Evolutionary conservation across 2,329 filamentous ascomycete species (phyloP), one percentile per base, ranked within the genome.

Genomic region (Scedosporium boydii): DNA sequence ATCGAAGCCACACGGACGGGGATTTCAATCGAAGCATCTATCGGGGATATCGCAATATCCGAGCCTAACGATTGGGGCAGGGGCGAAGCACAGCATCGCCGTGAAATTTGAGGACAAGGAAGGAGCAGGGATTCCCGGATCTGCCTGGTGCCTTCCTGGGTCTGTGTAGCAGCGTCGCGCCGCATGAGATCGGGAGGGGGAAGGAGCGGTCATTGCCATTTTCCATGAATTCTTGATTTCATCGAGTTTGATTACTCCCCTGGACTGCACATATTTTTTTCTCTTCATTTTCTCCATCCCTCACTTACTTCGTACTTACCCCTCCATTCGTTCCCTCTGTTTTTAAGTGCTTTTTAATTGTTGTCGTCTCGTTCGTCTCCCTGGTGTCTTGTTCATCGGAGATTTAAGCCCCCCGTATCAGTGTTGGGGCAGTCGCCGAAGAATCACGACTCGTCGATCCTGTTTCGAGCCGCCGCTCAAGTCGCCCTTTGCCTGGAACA

Each of bases 41-140:
- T 23, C 51, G 51, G 51, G 23, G 51, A 23, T 58, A 41, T 58
- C 55, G 14, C 27, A n/a, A 27, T 58, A 41, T 58, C 27, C 34
- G 55, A 18, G 1, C n/a, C 27, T 3, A 27, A 41, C n/a, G 7
- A 58, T 27, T 48, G 58, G 58, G 58, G 58, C 58, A 60, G 58
- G 58, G 23, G 42, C 58, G 41, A 51, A 14, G 23, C 58, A 34
- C 41, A n/a, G 12, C 7, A 34, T 26, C 42, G 23, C 27, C 21
- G 41, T n/a, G 42, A 60, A 29, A 60, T 60, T 60, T 41, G 42
- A 60, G 58, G 58, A 42, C 21, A 44, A n/a, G 58, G 58, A 60
- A 60, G 41, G 58, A 29, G 34, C 58, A 60, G 42, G 58, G 58
- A 42, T 60, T 34, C 29, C 29, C 6, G 29, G 29, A 34, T 34